A percentile compares a stretch with the other conserved stretches of the same genome.
Conservation (phyloP, 2,329 filamentous ascomycete genomes). For the Capronia americana region DNA sequence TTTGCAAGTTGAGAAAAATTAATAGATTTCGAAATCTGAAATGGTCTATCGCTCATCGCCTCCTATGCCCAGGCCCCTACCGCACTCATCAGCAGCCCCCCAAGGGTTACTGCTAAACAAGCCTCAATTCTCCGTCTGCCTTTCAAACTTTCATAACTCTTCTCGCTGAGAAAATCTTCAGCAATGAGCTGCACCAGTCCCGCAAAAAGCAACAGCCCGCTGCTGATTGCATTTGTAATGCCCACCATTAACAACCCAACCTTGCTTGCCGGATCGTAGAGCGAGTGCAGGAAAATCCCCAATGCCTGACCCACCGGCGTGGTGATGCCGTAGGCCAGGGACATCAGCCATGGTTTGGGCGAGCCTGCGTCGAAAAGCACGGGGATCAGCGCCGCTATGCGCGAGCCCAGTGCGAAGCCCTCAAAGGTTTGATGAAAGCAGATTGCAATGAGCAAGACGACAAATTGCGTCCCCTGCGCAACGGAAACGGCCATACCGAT, state of each 20-base stretch:
- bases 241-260: conserved; percentile 81
- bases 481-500: conserved; percentile 88
- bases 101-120: conserved; percentile 65
- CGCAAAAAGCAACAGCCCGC: conserved; percentile 79
- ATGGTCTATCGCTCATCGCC: neutral
- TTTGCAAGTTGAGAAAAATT: neutral
- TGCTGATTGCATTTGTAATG: conserved; percentile 85
- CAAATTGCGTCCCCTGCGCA: conserved; percentile 77
- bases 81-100: conserved; percentile 68
- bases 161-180: conserved; percentile 77
- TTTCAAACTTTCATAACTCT: conserved; percentile 65
- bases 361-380: conserved; percentile 71
- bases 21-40: neutral
- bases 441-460: conserved; percentile 80
- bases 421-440: conserved; percentile 89
- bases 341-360: conserved; percentile 75
- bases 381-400: conserved; percentile 77
- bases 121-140: conserved; percentile 67
- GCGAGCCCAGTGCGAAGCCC: conserved; percentile 81
- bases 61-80: conserved; percentile 69
- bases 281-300: conserved; percentile 74
- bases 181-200: conserved; percentile 83
- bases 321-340: conserved; percentile 68
- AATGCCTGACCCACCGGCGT: conserved; percentile 86
- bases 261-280: conserved; percentile 80